Conservation (phyloP, 495 filamentous ascomycete genomes). For the Penicillium mononematosum region DNA sequence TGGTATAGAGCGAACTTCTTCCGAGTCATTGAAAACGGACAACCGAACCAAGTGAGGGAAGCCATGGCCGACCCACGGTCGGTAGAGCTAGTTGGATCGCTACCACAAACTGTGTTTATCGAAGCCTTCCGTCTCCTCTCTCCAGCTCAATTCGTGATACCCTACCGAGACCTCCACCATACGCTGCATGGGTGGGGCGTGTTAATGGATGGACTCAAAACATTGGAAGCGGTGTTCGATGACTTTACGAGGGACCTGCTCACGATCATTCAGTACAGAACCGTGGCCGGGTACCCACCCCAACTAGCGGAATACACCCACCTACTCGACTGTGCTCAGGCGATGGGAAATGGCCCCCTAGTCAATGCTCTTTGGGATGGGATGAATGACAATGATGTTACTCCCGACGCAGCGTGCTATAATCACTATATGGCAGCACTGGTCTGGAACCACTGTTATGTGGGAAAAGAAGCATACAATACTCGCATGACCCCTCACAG, state of each 20-base stretch:
- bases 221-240: slow-evolving; percentile 34
- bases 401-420: slow-evolving; percentile 55
- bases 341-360: slow-evolving; percentile 43
- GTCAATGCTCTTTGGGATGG: slow-evolving; percentile 54
- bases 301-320: slow-evolving; percentile 53
- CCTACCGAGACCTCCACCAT: slow-evolving; percentile 50
- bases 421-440: slow-evolving; percentile 55
- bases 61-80: slow-evolving; percentile 35
- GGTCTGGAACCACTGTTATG: slow-evolving; percentile 42
- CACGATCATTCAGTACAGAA: slow-evolving; percentile 38
- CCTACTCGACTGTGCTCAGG: slow-evolving; percentile 54
- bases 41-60: slow-evolving; percentile 42
- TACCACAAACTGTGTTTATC: slow-evolving; percentile 38
- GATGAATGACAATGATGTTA: slow-evolving; percentile 38
- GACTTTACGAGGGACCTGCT: slow-evolving; percentile 42
- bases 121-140: slow-evolving; percentile 41
- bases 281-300: slow-evolving; percentile 25
- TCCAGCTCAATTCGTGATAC: slow-evolving; percentile 43
- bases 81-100: slow-evolving; percentile 29
- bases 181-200: slow-evolving; percentile 45
- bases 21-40: slow-evolving; percentile 30
- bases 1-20: slow-evolving; percentile 27
- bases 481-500: slow-evolving; percentile 41
- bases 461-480: slow-evolving; percentile 37
- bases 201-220: slow-evolving; percentile 22